phyloP scores from a whole-genome alignment of 2,329 filamentous ascomycete genomes.

The Diaporthe batatas region DNA sequence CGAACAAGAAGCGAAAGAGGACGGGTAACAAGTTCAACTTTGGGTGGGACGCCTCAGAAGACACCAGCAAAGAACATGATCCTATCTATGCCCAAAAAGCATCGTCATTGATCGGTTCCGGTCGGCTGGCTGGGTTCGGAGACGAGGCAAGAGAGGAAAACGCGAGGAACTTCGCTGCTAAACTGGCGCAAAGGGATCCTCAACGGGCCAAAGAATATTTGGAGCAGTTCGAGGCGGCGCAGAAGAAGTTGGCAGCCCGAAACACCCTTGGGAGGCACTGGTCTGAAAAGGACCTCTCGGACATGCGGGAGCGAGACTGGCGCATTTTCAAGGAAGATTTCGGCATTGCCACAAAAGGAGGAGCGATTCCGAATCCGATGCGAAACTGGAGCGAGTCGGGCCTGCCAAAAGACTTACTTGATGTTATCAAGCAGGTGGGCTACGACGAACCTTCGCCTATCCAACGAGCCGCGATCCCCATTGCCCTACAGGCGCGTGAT shows the following conservation, averaged over 20 bases:
- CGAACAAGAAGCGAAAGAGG: conserved; percentile 93
- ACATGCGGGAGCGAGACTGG: conserved; percentile 99
- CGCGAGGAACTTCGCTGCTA: conserved; percentile 72
- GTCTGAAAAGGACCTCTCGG: conserved; percentile 90
- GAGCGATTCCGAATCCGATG: conserved; percentile 94
- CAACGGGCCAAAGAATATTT: conserved; percentile 81
- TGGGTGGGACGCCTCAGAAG: conserved; percentile 95
- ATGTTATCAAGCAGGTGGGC: conserved; percentile 86
- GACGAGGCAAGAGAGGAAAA: conserved; percentile 69
- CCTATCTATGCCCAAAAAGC: conserved; percentile 81
- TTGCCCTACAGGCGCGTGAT: conserved; percentile 91
- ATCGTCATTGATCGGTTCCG: conserved; percentile 69
- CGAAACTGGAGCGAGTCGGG: conserved; percentile 90
- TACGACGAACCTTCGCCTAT: conserved; percentile 94
- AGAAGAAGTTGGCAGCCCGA: conserved; percentile 75
- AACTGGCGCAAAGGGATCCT: conserved; percentile 73
- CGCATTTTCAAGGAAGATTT: conserved; percentile 99
- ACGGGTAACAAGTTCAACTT: conserved; percentile 99
- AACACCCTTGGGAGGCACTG: conserved; percentile 92
- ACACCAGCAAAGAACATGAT: conserved; percentile 88
- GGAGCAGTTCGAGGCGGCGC: conserved; percentile 85
- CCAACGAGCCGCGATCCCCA: conserved; percentile 94
- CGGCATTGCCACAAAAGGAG: conserved; percentile 94
- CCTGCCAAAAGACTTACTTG: conserved; percentile 81
- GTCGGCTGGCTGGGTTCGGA: conserved; percentile 61